Evolutionary conservation across 495 filamentous ascomycete genomes (phyloP), one percentile per base, ranked within the genome.

Genomic region (Talaromyces ruber): DNA sequence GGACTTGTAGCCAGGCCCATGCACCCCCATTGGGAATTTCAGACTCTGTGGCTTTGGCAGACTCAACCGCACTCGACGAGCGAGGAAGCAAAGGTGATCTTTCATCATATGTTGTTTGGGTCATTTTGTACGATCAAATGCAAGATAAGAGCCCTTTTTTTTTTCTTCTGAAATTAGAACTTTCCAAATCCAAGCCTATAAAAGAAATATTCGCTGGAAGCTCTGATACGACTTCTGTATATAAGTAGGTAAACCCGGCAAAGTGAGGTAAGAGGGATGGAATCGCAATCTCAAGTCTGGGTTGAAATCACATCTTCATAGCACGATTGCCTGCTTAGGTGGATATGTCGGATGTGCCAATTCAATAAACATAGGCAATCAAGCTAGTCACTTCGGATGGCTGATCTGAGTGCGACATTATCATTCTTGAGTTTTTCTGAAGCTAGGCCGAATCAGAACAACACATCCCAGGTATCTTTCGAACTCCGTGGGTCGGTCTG

Each of bases 1-100:
- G 73, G 14, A 84, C 86, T 71, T 89, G 86, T 1, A 75, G 79
- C 88, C 88, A 91, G 5, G 88, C 88, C 50, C 50, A 53, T 16
- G 50, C 28, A 1, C 50, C 43, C 9, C 50, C 50, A 53, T 53
- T 28, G 6, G 50, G 50, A 24, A 53, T 53, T 6, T 53, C 50
- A n/a, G 50, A 53, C 1, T 53, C 25, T 14, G 12, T n/a, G 4
- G 24, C 2, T 28, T 53, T 53, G 9, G 50, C 50, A 25, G 50
- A 24, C 22, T 53, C 50, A 14, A 28, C 24, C 1, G 50, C 24
- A 24, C 21, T 21, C 25, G 50, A 14, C 50, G 50, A 28, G 12
- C 50, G 50, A 28, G 50, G 3, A 28, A 53, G 50, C n/a, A 53
- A 26, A 24, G 50, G 50, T 6, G 50, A 53, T 28, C 50, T 24